phyloP scores from a whole-genome alignment of 1,284 basidiomycete species.

The Coniferiporia sulphurascens region DNA sequence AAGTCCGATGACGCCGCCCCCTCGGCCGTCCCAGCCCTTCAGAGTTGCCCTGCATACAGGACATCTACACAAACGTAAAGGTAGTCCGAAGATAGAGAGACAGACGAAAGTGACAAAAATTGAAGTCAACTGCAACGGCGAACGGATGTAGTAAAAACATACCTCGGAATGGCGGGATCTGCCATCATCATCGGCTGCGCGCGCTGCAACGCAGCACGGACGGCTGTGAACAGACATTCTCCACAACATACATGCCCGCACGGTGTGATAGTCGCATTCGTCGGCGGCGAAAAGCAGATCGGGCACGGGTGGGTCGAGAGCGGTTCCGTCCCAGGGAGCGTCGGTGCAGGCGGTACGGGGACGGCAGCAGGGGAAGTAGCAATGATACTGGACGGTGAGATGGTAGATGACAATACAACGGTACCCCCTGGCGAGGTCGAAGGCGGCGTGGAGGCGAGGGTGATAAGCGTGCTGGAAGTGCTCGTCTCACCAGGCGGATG shows the following conservation, averaged over 20 bases:
- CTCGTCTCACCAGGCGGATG: not conserved
- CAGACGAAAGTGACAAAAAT: not conserved
- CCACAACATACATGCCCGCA: conserved; percentile 78
- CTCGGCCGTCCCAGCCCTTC: conserved; percentile 59
- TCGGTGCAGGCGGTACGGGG: not conserved
- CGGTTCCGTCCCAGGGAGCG: conserved; percentile 33
- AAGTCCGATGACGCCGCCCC: conserved; percentile 59
- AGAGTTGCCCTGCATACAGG: conserved; percentile 61
- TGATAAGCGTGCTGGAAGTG: not conserved
- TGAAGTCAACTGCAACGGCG: not conserved
- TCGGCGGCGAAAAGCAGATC: conserved; percentile 71
- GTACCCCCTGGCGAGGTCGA: not conserved
- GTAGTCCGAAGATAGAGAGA: not conserved
- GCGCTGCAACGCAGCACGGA: conserved; percentile 57
- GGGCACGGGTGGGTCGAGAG: conserved; percentile 67
- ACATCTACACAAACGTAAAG: conserved; percentile 34
- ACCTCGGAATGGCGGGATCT: conserved; percentile 42
- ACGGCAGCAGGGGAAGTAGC: not conserved
- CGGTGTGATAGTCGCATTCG: conserved; percentile 68
- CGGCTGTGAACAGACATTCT: conserved; percentile 66
- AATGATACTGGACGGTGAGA: not conserved
- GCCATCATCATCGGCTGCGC: conserved; percentile 36
- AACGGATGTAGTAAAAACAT: conserved; percentile 17
- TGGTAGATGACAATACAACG: not conserved
- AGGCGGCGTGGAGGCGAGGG: not conserved